Percentiles rank a stretch among this genome's conserved stretches.
These are phyloP conservation scores for Fusarium keratoplasticum DNA, from an alignment of 2,329 filamentous ascomycete genomes.

Conservation along the genomic window DNA sequence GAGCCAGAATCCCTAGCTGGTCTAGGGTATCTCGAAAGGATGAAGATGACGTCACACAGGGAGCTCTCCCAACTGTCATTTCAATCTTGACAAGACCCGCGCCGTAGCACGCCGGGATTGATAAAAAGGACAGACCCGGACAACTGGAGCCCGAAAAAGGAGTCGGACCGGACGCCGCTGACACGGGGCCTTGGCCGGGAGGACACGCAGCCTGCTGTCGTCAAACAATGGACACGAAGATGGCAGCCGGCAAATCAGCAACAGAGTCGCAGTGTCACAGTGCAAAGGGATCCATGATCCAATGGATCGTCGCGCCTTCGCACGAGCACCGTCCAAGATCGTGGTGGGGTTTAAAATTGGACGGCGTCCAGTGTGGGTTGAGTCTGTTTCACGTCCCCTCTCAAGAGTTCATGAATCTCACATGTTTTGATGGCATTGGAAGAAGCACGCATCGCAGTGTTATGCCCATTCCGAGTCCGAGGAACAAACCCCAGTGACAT, in stretches of 20 bases:
- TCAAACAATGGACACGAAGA: not conserved
- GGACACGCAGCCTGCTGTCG: not conserved
- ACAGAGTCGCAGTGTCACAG: not conserved
- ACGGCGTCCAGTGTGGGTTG: conserved; percentile 29
- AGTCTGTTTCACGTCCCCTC: conserved; percentile 29
- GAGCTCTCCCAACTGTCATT: not conserved
- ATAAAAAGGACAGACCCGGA: not conserved
- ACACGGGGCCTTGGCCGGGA: not conserved
- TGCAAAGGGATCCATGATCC: conserved; percentile 5
- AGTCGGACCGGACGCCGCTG: not conserved
- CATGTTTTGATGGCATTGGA: not conserved
- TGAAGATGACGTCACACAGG: not conserved
- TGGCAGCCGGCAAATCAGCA: not conserved
- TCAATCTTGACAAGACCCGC: not conserved
- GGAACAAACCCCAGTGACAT: not conserved
- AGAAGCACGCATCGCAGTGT: not conserved
- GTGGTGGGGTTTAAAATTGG: conserved; percentile 32
- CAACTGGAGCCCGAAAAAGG: not conserved
- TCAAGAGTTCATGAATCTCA: not conserved
- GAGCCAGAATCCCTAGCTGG: not conserved
- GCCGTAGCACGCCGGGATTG: not conserved
- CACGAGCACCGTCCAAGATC: conserved; percentile 18
- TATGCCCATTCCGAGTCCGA: not conserved
- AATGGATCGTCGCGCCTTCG: conserved; percentile 7
- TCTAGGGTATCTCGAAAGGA: not conserved